A percentile compares a stretch with the other conserved stretches of the same genome.
Evolutionary conservation across 306 rosid species (phyloP).

Genomic region (Casuarina cunninghamiana): DNA sequence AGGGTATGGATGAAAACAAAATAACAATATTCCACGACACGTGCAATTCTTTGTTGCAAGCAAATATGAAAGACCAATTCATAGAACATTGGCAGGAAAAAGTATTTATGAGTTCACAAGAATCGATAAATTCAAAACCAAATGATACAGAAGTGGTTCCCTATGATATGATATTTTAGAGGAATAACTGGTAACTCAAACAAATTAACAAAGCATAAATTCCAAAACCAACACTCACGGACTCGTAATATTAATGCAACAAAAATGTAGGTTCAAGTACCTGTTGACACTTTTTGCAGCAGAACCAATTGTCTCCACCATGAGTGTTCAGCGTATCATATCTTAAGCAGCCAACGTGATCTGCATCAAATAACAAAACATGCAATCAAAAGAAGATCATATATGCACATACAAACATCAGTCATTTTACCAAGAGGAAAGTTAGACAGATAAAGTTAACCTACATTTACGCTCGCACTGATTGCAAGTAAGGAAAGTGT

Average conservation of each 20-base stretch:
- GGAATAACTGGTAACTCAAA: not conserved
- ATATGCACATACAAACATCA: conserved; percentile 8
- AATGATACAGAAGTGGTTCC: not conserved
- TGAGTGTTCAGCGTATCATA: conserved; percentile 28
- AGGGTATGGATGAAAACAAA: not conserved
- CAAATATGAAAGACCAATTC: not conserved
- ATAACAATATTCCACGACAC: not conserved
- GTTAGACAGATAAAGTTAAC: conserved; percentile 16
- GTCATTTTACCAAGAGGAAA: not conserved
- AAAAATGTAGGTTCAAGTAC: conserved; percentile 36
- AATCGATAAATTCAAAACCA: not conserved
- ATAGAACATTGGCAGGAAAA: not conserved
- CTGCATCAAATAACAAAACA: conserved; percentile 46
- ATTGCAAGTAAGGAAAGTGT: conserved; percentile 46
- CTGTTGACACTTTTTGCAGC: conserved; percentile 62
- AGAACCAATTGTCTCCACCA: conserved; percentile 50
- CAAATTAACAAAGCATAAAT: not conserved
- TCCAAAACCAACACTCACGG: not conserved
- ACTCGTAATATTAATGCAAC: not conserved
- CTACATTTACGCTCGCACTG: conserved; percentile 83
- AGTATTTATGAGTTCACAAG: not conserved
- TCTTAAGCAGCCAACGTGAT: conserved; percentile 63
- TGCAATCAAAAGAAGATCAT: conserved; percentile 16
- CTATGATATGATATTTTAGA: not conserved
- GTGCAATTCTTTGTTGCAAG: not conserved